phyloP scores from a whole-genome alignment of 192 early-diverging fungal species.

The Anaeromyces robustus region DNA sequence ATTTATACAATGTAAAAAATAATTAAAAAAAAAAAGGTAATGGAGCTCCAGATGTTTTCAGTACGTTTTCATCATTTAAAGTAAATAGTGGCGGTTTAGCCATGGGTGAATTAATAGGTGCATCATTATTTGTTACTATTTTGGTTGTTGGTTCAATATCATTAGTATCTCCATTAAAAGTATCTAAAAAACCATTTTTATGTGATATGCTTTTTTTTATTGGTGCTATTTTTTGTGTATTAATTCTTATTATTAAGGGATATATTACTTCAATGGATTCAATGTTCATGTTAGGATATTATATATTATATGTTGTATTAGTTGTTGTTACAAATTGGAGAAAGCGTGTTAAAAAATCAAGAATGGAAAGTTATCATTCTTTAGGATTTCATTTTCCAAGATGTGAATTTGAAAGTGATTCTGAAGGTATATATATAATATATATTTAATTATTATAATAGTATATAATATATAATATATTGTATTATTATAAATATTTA shows the following conservation, averaged over 20 bases:
- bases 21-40: constrained; percentile 55
- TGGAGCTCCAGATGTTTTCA: constrained; percentile 81
- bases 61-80: constrained; percentile 60
- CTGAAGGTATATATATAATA: too few species aligned
- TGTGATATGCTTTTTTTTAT: constrained; percentile 71
- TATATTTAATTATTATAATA: too few species aligned
- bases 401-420: too few species aligned
- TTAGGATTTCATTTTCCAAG: too few species aligned
- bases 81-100: constrained; percentile 60
- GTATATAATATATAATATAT: too few species aligned
- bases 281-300: background rate
- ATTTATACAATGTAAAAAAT: too few species aligned
- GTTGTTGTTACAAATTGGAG: background rate
- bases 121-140: constrained; percentile 65
- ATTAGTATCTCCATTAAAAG: constrained; percentile 59
- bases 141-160: constrained; percentile 74
- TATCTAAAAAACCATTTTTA: constrained; percentile 48
- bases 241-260: constrained; percentile 34
- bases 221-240: constrained; percentile 28
- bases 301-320: background rate
- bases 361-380: too few species aligned
- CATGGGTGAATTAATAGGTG: constrained; percentile 71
- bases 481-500: too few species aligned
- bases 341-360: too few species aligned
- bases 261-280: constrained; percentile 27